Evolutionary conservation across 129 eudicot genomes (phyloP).

Genomic region (Calendula officinalis): DNA sequence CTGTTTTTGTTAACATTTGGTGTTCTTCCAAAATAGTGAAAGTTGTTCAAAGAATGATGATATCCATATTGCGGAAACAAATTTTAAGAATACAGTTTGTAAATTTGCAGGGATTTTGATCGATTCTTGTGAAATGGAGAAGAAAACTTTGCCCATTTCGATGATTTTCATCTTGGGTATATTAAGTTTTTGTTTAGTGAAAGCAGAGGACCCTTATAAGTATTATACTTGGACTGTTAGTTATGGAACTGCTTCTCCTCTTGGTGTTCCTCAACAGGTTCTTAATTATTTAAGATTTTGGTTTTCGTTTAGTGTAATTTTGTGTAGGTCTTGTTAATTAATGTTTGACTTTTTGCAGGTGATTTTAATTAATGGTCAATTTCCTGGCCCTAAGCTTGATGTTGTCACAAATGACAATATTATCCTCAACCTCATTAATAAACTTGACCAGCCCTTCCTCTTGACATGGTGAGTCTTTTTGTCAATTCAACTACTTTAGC

Average conservation of each 20-base stretch:
- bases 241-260: conserved; percentile 87
- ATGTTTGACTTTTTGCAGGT: conserved; percentile 46
- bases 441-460: conserved; percentile 82
- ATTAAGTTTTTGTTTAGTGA: conserved; percentile 44
- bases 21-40: not conserved
- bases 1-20: conserved; percentile 14
- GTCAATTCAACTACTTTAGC: not conserved
- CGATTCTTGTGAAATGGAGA: conserved; percentile 44
- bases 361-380: conserved; percentile 90
- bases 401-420: conserved; percentile 82
- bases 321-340: not conserved
- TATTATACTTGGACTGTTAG: conserved; percentile 91
- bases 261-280: conserved; percentile 95
- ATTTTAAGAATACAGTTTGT: not conserved
- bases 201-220: conserved; percentile 83
- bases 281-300: not conserved
- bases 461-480: conserved; percentile 74
- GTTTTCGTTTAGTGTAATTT: not conserved
- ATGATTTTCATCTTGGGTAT: conserved; percentile 40
- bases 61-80: not conserved
- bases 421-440: conserved; percentile 62
- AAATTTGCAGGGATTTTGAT: conserved; percentile 31
- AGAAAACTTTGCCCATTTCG: conserved; percentile 30
- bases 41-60: not conserved
- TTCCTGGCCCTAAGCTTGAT: conserved; percentile 90